These are phyloP conservation scores for Boletellus emodensis DNA, from an alignment of 768 basidiomycete genomes.

Conservation along the genomic window DNA sequence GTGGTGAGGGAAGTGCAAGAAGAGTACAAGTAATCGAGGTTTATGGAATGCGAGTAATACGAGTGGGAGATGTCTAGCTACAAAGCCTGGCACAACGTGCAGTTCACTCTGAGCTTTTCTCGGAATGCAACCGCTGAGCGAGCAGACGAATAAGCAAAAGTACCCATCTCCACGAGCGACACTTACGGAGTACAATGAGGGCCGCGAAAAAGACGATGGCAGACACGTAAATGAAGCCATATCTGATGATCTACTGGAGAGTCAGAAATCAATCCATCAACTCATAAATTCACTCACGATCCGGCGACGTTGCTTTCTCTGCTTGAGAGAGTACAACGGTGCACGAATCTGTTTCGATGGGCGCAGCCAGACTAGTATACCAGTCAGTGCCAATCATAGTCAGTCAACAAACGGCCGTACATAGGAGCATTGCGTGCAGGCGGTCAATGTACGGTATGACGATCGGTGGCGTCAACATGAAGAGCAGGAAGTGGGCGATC, in stretches of 20 bases:
- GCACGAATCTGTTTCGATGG: constrained; percentile 93
- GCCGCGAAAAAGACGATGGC: constrained; percentile 68
- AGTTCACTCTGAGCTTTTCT: constrained; percentile 53
- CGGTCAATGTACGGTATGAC: constrained; percentile 90
- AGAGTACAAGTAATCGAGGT: constrained; percentile 28
- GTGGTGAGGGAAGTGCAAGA: neutral
- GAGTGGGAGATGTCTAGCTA: constrained; percentile 40
- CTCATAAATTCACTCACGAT: constrained; percentile 54
- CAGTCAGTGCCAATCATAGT: constrained; percentile 12
- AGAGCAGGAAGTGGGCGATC: constrained; percentile 79
- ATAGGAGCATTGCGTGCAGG: constrained; percentile 85
- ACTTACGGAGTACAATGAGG: constrained; percentile 77
- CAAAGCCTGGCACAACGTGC: constrained; percentile 64
- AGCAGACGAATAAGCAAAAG: constrained; percentile 6
- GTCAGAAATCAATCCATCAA: constrained; percentile 8
- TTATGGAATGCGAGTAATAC: constrained; percentile 28
- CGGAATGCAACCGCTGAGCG: constrained; percentile 58
- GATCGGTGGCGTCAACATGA: constrained; percentile 86
- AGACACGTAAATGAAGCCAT: constrained; percentile 71
- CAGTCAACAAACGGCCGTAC: constrained; percentile 39
- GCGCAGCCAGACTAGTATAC: constrained; percentile 78
- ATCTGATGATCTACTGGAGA: constrained; percentile 65
- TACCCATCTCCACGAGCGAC: constrained; percentile 1
- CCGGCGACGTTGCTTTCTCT: constrained; percentile 84
- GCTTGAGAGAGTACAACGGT: constrained; percentile 85